These are phyloP conservation scores for Dothistroma septosporum DNA, from an alignment of 2,329 filamentous ascomycete genomes.

Conservation along the genomic window DNA sequence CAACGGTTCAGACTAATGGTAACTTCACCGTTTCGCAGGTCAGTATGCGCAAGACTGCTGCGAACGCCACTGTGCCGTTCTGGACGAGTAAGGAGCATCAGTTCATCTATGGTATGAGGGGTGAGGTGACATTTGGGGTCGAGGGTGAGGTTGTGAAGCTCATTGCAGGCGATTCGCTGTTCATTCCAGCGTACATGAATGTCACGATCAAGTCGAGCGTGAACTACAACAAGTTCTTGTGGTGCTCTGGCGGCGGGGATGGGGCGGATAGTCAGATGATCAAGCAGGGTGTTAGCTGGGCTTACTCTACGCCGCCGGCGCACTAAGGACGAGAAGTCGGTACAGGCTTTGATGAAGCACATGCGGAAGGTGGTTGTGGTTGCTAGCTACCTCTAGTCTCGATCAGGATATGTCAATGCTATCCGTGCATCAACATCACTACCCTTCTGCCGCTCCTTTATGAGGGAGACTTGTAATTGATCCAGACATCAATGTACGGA, in stretches of 20 bases:
- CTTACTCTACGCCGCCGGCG: conserved; percentile 7
- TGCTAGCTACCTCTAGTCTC: background rate
- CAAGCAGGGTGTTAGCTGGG: conserved; percentile 1
- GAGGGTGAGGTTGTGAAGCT: conserved; percentile 3
- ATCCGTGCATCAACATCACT: background rate
- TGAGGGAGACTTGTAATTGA: background rate
- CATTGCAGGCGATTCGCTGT: conserved; percentile 4
- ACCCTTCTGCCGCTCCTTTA: background rate
- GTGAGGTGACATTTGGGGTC: background rate
- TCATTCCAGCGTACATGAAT: conserved; percentile 5
- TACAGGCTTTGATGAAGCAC: no score
- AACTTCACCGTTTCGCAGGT: conserved; percentile 17
- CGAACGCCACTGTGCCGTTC: background rate
- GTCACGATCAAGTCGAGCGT: conserved; percentile 3
- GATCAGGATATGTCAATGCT: background rate
- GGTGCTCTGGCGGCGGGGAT: conserved; percentile 3
- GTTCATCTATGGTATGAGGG: conserved; percentile 7
- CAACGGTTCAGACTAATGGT: conserved; percentile 11
- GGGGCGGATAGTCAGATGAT: conserved; percentile 7
- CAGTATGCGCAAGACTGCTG: conserved; percentile 6
- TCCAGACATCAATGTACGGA: background rate
- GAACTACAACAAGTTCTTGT: conserved; percentile 10
- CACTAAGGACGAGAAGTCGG: background rate
- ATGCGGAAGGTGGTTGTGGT: background rate
- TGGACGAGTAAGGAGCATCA: conserved; percentile 2